Evolutionary conservation across 225 moss, liverwort and hornwort species (phyloP).

Genomic region (Pseudisothecium myosuroides): DNA sequence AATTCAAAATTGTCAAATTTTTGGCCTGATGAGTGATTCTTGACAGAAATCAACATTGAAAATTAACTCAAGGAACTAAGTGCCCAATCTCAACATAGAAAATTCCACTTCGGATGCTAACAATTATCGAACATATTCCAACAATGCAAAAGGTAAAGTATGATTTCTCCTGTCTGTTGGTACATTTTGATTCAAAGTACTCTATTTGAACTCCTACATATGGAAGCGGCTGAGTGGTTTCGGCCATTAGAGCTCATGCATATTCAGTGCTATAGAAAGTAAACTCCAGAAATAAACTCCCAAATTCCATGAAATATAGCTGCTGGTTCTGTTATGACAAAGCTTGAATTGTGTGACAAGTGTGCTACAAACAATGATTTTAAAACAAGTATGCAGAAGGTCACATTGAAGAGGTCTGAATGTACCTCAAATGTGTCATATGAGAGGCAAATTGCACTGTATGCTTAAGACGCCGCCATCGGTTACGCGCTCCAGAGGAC

Average conservation of each 20-base stretch:
- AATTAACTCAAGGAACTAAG: not conserved
- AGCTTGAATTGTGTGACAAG: not conserved
- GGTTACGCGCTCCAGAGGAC: conserved; percentile 57
- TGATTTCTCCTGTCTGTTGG: not conserved
- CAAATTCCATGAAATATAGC: not conserved
- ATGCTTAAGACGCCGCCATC: conserved; percentile 78
- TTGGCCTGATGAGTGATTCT: not conserved
- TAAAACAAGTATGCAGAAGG: not conserved
- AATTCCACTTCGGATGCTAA: not conserved
- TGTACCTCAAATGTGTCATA: conserved; percentile 39
- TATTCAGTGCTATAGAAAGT: not conserved
- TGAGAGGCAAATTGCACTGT: conserved; percentile 68
- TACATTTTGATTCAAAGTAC: not conserved
- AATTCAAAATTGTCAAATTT: not conserved
- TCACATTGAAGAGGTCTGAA: no score
- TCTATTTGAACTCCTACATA: not conserved
- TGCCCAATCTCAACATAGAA: not conserved
- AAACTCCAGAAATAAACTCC: not conserved
- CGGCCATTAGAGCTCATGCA: not conserved
- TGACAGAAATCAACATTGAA: not conserved
- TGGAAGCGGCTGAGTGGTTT: not conserved
- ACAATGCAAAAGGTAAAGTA: not conserved
- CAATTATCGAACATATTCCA: not conserved
- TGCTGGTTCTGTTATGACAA: not conserved
- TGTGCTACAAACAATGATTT: not conserved